These are phyloP conservation scores for Solanum stenotomum DNA, from an alignment of 257 asterid species.

Conservation along the genomic window DNA sequence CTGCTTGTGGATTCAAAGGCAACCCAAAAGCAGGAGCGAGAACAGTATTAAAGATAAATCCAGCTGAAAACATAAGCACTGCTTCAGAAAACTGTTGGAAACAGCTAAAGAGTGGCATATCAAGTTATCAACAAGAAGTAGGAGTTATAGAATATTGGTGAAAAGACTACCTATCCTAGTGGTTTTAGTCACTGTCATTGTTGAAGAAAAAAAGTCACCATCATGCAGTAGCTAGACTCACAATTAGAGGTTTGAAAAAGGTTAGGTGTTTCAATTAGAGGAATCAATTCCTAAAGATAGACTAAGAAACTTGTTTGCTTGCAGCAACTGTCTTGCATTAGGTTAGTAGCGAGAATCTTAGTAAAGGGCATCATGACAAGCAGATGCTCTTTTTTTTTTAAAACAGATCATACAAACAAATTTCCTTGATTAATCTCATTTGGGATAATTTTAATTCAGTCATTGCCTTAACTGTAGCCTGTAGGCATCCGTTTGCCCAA, in stretches of 20 bases:
- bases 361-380: background rate
- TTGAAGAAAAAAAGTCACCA: background rate
- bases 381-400: background rate
- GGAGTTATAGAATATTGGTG: too few relatives aligned
- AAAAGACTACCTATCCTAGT: background rate
- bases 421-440: background rate
- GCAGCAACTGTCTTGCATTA: background rate
- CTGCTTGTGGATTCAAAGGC: conserved; percentile 52
- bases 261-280: background rate
- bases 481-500: background rate
- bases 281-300: background rate
- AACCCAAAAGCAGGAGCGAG: conserved; percentile 63
- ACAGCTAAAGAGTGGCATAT: background rate
- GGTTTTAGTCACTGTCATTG: background rate
- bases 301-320: background rate
- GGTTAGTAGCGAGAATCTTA: background rate
- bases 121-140: background rate
- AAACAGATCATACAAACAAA: background rate
- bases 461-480: background rate
- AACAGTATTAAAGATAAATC: conserved; percentile 32
- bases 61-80: conserved; percentile 29
- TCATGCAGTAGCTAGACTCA: background rate
- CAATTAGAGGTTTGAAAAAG: background rate
- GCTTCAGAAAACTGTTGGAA: conserved; percentile 6
- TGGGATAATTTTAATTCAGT: background rate